Evolutionary conservation across 2,329 filamentous ascomycete genomes (phyloP), one percentile per base, ranked within the genome.

Genomic region (Emydomyces testavorans): DNA sequence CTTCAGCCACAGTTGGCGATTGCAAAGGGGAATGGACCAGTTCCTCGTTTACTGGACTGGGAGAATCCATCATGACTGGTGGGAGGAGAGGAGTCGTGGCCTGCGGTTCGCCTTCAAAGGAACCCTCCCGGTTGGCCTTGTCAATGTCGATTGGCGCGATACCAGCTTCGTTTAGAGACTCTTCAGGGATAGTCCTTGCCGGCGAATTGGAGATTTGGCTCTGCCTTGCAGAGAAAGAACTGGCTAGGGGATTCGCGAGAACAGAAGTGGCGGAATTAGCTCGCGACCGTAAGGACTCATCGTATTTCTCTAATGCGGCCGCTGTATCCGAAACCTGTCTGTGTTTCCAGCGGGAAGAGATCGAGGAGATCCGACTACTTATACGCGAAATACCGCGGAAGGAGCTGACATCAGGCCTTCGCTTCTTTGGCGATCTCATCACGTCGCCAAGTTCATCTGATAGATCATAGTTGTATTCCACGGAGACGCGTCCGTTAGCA

Each of bases 51-150:
- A 59, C 58, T 32, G 68, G 63, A 10, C 64, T 63, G n/a, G 64
- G 68, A 18, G 73, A 66, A 48, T 77, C 75, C 23, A 77, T 80
- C 70, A 93, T 77, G 29, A 92, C 73, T 0, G 89, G 89, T 6
- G 89, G 89, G 1, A 95, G 73, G 6, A 95, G 74, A 32, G 89
- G 90, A 2, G 89, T 95, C 3, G 83, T 83, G 0, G 85, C 83
- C 56, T 85, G 68, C 68, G 79, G 62, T 68, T 80, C 68, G 68
- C 79, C 65, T 67, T 76, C 64, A 56, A 78, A 60, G 56, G 69
- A 55, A 64, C 69, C 57, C 52, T 69, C 50, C 59, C 70, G 64
- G 52, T 74, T 79, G 31, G 73, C 71, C 47, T 71, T 71, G 36
- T 74, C 71, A 26, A 75, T 70, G 40, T 80, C 72, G 31, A 77